Base-by-base conservation (phyloP, 805 yeast species). In the Candida jianshihensis region DNA sequence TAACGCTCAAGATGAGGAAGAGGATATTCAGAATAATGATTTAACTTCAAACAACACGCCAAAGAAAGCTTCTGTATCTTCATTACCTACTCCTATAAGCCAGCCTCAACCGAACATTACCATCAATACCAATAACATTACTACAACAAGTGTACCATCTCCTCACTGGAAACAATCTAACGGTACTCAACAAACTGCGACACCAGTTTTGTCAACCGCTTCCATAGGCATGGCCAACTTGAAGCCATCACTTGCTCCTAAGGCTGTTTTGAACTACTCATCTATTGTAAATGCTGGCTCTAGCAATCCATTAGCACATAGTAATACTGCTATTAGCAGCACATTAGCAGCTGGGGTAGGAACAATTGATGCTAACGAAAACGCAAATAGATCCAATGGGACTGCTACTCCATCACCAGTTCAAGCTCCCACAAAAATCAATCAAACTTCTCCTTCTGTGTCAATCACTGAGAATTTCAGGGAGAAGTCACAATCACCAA, bases 221-320 rank as follows among this genome's bases (percentile, higher is more conserved):
- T 33, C 49, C 3, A 30, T 49, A 18, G 37, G 44, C 24, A 48
- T 46, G 19, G 16, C 48, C 1, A 54, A 48, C 30, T 39, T 73
- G 43, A 73, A 71, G 48, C 81, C 81, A 1, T 78, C 81, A 2
- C 59, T 73, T 4, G 61, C 72, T 6, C 81, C 80, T 11, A 75
- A 77, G 8, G 63, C 70, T 8, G 75, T 71, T 33, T 55, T 75
- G 36, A 75, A 75, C 49, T 75, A 78, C 65, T 64, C 80, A 0
- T 61, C 75, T 1, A 75, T 76, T 7, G 52, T 44, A 3, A 43
- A 49, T 28, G 54, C 50, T 17, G 51, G 42, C 19, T 33, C 34
- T 11, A 21, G 38, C 24, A 42, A 49, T n/a, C 18, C 31, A 16
- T 35, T 39, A 26, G 39, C 46, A 20, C 27, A 40, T 31, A 44